Base-by-base conservation (phyloP, 1,284 basidiomycete species). In the Tylopilus orsonianus region DNA sequence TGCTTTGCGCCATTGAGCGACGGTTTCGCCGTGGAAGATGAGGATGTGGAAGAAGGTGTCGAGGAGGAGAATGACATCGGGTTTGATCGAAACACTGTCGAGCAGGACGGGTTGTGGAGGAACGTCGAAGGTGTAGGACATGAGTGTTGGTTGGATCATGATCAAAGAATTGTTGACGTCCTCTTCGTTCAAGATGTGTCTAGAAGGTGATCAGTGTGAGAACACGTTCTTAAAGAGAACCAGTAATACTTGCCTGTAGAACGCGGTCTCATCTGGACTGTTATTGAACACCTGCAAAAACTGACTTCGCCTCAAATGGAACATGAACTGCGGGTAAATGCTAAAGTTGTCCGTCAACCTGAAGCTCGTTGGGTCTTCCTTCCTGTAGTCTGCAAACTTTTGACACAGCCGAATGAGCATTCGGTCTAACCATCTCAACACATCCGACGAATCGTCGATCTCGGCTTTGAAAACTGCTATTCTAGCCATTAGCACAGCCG, bases 291-390 rank as follows among this genome's bases (percentile, higher is more conserved):
- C 96, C 72, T 99, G 97, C 69, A 99, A 77, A 78, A 99, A 99
- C 73, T 99, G 96, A 76, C 90, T 93, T 66, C 97, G 77, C 50
- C 97, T 82, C 53, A 99, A 72, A 72, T 99, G 97, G 87, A 99
- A 99, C 97, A 99, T 99, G 77, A 99, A 99, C 70, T 99, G 97
- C 27, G 97, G 97, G 71, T 99, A 99, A 64, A 99, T 99, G 69
- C 90, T 93, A 72, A 99, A 99, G 71, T 96, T 96, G 63, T 97
- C 94, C 52, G 85, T 79, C 56, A 99, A 76, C 56, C 94, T 79
- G 81, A 99, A 99, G 68, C 87, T 92, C 42, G 87, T 84, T 4
- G 96, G 92, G 65, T 99, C 97, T 71, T 99, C 97, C 74, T 99
- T 99, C 63, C 94, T 78, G 69, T 99, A 99, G 68, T 98, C 95